Base-by-base conservation (phyloP, 1,139 yeast species). In the Lodderomyces metapsilosis region DNA sequence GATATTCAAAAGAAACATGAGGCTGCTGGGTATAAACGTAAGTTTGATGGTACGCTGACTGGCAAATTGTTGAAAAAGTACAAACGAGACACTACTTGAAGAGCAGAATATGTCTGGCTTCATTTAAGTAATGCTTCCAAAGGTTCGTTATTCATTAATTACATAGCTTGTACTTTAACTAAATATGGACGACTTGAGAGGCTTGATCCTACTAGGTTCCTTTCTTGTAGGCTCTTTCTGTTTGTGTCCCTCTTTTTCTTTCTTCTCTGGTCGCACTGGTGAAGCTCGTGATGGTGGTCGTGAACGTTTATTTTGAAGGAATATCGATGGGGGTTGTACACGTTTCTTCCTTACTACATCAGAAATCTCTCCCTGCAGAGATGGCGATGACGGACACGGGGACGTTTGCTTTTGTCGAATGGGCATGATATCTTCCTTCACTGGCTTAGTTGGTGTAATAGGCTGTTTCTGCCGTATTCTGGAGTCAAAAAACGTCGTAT, bases 151-250 rank as follows among this genome's bases (percentile, higher is more conserved):
- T 25, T 25, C 30, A 25, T 25, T 18, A 25, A n/a, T 5, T n/a
- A 25, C 16, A 25, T 4, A 5, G 4, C 30, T 5, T n/a, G 15
- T 25, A n/a, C n/a, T 18, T 46, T 48, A 58, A 39, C 57, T 57
- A 45, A 66, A 67, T 36, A 66, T 59, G 31, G 71, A 65, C 9
- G 72, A 67, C 41, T 53, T 57, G 13, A 61, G 52, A 18, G 60
- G 49, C 44, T 58, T 64, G 10, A 60, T 51, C 34, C 47, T 48
- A 8, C 46, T 43, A 13, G 57, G 40, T 42, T 50, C 50, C 6
- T 46, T 41, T 25, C 25, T 13, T 21, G 15, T 34, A n/a, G 28
- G 10, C 8, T 34, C 24, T 12, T 22, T 21, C 16, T 6, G 28
- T 12, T 22, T 21, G 12, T 6, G 28, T 12, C 12, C n/a, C 30